phyloP scores from a whole-genome alignment of 164 flowering plant species.

The Berberis thunbergii region DNA sequence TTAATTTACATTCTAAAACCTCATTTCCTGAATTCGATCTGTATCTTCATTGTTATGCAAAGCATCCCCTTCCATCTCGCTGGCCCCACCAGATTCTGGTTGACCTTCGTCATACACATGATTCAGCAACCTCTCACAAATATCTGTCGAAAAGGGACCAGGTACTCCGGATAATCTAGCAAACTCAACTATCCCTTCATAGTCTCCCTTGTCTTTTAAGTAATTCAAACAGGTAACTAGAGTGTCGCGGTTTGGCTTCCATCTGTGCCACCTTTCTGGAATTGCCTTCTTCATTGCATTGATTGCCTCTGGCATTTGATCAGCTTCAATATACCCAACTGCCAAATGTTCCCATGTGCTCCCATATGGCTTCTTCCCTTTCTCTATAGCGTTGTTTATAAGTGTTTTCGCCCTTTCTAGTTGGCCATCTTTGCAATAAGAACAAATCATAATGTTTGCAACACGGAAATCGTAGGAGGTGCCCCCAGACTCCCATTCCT shows the following conservation, averaged over 20 bases:
- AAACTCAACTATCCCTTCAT: conserved; percentile 23
- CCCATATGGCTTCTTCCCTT: conserved; percentile 21
- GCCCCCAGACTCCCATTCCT: conserved; percentile 32
- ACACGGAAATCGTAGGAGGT: conserved; percentile 26
- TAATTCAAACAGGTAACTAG: conserved; percentile 21
- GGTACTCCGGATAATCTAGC: conserved; percentile 5
- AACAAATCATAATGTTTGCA: conserved; percentile 26
- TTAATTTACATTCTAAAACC: too few species aligned
- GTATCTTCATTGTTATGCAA: background rate
- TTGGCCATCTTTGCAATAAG: conserved; percentile 30
- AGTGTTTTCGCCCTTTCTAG: conserved; percentile 36
- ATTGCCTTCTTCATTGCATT: conserved; percentile 35
- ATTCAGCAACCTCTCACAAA: background rate
- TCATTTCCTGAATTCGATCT: too few species aligned
- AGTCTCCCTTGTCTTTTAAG: conserved; percentile 23
- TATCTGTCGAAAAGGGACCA: background rate
- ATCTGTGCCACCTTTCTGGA: conserved; percentile 12
- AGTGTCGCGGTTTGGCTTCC: conserved; percentile 18
- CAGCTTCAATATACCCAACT: conserved; percentile 15
- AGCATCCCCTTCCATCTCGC: conserved; percentile 9
- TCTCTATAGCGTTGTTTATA: conserved; percentile 14
- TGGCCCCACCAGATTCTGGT: background rate
- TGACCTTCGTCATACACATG: conserved; percentile 6
- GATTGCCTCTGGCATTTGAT: conserved; percentile 30
- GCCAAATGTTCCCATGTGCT: conserved; percentile 32